Percentiles rank a stretch among this genome's conserved stretches.
Evolutionary conservation across 495 filamentous ascomycete species (phyloP).

Genomic region (Delitschia confertaspora): DNA sequence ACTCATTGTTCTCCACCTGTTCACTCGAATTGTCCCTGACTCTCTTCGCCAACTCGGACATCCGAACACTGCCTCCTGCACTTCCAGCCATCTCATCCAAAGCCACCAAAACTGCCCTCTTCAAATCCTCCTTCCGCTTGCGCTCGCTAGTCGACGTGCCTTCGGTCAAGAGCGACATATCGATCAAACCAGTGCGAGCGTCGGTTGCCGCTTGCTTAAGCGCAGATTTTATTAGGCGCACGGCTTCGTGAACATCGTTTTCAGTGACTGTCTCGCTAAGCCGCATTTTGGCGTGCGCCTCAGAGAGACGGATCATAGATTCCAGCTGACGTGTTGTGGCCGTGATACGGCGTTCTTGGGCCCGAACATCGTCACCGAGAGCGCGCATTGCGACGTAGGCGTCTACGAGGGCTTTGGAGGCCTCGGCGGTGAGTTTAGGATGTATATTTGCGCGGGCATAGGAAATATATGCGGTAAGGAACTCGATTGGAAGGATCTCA

Average conservation of each 20-base stretch:
- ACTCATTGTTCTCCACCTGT: constrained; percentile 50
- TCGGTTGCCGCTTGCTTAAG: constrained; percentile 96
- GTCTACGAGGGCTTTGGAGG: constrained; percentile 68
- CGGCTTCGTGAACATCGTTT: constrained; percentile 81
- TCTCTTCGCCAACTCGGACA: constrained; percentile 62
- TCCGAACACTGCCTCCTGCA: constrained; percentile 57
- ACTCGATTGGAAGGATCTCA: constrained; percentile 87
- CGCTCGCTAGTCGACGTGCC: constrained; percentile 80
- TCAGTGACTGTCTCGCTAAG: constrained; percentile 65
- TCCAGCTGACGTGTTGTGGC: constrained; percentile 94
- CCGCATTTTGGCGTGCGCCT: constrained; percentile 97
- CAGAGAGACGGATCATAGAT: constrained; percentile 90
- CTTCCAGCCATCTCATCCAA: constrained; percentile 64
- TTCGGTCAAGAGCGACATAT: constrained; percentile 91
- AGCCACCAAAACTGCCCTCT: constrained; percentile 61
- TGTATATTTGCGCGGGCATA: constrained; percentile 86
- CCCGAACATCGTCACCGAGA: constrained; percentile 87
- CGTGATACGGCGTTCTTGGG: constrained; percentile 89
- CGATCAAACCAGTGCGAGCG: constrained; percentile 80
- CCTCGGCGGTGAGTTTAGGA: constrained; percentile 66
- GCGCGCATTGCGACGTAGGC: constrained; percentile 95
- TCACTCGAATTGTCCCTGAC: constrained; percentile 68
- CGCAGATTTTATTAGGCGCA: constrained; percentile 84
- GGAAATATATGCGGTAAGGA: constrained; percentile 93
- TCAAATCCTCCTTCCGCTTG: constrained; percentile 71